Evolutionary conservation across 2,329 filamentous ascomycete species (phyloP), one percentile per base, ranked within the genome.

Genomic region (Pestalotiopsis sp.): DNA sequence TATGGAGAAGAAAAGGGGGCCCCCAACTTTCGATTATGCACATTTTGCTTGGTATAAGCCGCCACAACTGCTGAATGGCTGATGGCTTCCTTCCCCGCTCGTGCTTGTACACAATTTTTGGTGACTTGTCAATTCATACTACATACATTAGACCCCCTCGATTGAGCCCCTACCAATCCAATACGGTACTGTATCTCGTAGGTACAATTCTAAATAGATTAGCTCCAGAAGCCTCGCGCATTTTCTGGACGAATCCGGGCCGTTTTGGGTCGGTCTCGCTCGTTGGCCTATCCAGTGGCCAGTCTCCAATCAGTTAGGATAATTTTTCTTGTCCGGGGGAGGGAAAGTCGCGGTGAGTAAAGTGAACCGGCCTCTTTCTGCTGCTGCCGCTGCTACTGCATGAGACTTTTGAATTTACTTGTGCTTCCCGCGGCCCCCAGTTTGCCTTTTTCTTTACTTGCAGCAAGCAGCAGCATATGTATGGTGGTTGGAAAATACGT

Each of bases 321-420:
- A 60, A 13, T 14, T 27, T 27, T 60, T 60, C 6, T 5, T 60
- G 58, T 20, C 25, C 31, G 14, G 31, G 58, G 58, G 31, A 20
- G 31, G 23, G 58, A 27, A 52, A 52, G 45, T 52, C 45, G 45
- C 45, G 45, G 45, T 52, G 31, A 62, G 27, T 13, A 59, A 59
- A 25, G 20, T 41, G 36, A 36, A 62, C 20, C 31, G 4, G 4
- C 41, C 4, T 62, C 31, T 11, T 38, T 38, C 17, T 40, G 59
- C n/a, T 14, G 25, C 56, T 59, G 56, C 23, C 23, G 56, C 23
- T 59, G 11, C 59, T 62, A 36, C 59, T 62, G 59, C 59, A 62
- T 36, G 59, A 62, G 59, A 62, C 59, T 62, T 62, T n/a, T 40
- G 17, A 31, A 20, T 62, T 62, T 40, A 27, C n/a, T 20, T 36